These are phyloP conservation scores for Baorangia bicolor DNA, from an alignment of 768 basidiomycete species.

Conservation along the genomic window DNA sequence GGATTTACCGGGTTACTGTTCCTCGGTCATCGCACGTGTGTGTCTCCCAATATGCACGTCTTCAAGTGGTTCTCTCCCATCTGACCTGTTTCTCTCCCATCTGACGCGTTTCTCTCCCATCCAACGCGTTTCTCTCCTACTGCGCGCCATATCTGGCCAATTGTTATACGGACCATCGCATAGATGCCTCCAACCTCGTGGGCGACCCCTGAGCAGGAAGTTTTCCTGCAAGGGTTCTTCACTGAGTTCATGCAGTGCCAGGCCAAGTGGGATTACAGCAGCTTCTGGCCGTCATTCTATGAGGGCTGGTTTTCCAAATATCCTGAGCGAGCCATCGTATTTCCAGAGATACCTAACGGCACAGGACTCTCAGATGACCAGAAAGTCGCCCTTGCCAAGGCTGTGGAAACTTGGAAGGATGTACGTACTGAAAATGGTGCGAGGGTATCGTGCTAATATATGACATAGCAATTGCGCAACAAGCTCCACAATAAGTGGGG, in stretches of 20 bases:
- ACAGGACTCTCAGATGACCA: background rate
- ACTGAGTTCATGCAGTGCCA: background rate
- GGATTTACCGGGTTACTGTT: too few relatives aligned
- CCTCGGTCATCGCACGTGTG: too few relatives aligned
- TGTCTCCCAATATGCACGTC: too few relatives aligned
- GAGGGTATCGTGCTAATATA: background rate
- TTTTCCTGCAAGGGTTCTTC: background rate
- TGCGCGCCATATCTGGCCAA: too few relatives aligned
- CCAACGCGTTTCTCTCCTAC: too few relatives aligned
- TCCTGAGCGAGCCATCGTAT: background rate
- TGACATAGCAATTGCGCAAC: background rate
- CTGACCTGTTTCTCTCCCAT: too few relatives aligned
- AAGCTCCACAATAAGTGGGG: background rate
- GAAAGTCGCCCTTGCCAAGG: background rate
- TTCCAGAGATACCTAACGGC: background rate
- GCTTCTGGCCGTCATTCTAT: background rate
- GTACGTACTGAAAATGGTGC: background rate
- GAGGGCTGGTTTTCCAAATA: background rate
- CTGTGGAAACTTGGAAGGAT: background rate
- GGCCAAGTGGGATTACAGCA: background rate
- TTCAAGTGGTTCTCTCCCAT: too few relatives aligned
- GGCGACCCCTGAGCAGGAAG: background rate
- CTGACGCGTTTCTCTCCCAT: too few relatives aligned
- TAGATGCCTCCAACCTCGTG: background rate
- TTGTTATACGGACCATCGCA: too few relatives aligned